Percentiles rank a stretch among this genome's conserved stretches.
Conservation (phyloP, 495 filamentous ascomycete species). For the Usnea hakonensis region DNA sequence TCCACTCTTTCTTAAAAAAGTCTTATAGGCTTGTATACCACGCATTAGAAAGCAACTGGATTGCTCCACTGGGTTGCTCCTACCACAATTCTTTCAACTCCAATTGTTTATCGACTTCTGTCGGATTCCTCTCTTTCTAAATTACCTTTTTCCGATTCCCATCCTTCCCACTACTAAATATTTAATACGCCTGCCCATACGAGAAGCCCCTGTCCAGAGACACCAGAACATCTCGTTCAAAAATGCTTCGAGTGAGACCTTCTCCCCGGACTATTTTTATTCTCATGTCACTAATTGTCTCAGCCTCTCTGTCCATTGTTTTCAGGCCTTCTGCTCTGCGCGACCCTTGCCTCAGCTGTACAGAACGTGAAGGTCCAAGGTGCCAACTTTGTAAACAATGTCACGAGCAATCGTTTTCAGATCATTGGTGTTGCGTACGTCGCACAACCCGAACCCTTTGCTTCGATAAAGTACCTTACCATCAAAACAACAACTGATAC, state of each 20-base stretch:
- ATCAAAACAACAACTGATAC: conserved; percentile 12
- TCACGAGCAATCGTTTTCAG: conserved; percentile 73
- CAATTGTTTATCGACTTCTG: background rate
- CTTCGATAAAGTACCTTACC: no score
- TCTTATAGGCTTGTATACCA: no score
- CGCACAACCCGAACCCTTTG: background rate
- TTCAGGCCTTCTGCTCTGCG: conserved; percentile 27
- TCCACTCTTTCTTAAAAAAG: no score
- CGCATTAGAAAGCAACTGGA: background rate
- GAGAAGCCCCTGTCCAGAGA: background rate
- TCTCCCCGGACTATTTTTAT: background rate
- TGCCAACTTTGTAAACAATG: conserved; percentile 74
- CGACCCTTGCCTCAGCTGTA: conserved; percentile 56
- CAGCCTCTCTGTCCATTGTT: conserved; percentile 2
- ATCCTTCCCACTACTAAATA: background rate
- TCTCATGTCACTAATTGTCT: background rate
- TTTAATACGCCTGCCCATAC: background rate
- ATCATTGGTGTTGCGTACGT: conserved; percentile 76
- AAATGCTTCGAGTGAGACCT: conserved; percentile 1
- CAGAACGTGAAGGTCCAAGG: conserved; percentile 64
- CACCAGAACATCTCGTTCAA: background rate
- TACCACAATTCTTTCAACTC: background rate
- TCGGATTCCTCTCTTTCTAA: background rate
- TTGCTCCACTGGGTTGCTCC: background rate
- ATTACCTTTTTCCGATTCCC: background rate